phyloP scores from a whole-genome alignment of 1,139 yeast genomes.

The Yamadazyma kanchanaburiensis region DNA sequence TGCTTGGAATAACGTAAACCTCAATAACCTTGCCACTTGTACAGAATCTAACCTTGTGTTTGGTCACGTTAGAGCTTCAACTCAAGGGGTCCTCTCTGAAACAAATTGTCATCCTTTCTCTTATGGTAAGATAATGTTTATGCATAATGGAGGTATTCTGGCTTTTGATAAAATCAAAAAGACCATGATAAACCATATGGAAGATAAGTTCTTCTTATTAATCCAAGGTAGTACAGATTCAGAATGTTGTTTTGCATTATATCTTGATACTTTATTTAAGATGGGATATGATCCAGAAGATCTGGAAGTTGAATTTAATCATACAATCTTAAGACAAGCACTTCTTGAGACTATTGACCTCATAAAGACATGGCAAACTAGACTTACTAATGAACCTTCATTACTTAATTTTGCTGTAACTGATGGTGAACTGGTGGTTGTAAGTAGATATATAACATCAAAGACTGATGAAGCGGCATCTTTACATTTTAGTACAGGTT shows the following conservation, averaged over 20 bases:
- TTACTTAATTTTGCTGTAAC: conserved; percentile 91
- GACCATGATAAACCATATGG: conserved; percentile 63
- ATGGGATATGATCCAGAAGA: conserved; percentile 72
- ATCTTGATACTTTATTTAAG: conserved; percentile 68
- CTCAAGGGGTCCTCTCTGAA: conserved; percentile 90
- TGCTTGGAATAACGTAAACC: conserved; percentile 94
- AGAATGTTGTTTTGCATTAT: conserved; percentile 91
- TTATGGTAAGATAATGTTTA: conserved; percentile 83
- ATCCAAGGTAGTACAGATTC: conserved; percentile 95
- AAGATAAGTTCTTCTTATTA: conserved; percentile 72
- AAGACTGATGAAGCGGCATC: conserved; percentile 95
- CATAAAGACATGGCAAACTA: conserved; percentile 64
- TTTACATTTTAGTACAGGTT: conserved; percentile 89
- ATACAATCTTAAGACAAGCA: conserved; percentile 63
- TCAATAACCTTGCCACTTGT: conserved; percentile 81
- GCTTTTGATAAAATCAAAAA: conserved; percentile 73
- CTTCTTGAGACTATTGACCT: conserved; percentile 68
- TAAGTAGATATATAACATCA: conserved; percentile 84
- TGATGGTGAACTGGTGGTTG: conserved; percentile 87
- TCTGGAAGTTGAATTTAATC: conserved; percentile 34
- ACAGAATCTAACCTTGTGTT: conserved; percentile 82
- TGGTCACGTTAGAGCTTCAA: conserved; percentile 95
- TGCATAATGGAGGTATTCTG: conserved; percentile 95
- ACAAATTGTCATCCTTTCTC: conserved; percentile 96
- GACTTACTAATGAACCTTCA: conserved; percentile 65